Percentiles rank a stretch among this genome's conserved stretches.
phyloP scores from a whole-genome alignment of 2,329 filamentous ascomycete genomes.

The Ilyonectria destructans region DNA sequence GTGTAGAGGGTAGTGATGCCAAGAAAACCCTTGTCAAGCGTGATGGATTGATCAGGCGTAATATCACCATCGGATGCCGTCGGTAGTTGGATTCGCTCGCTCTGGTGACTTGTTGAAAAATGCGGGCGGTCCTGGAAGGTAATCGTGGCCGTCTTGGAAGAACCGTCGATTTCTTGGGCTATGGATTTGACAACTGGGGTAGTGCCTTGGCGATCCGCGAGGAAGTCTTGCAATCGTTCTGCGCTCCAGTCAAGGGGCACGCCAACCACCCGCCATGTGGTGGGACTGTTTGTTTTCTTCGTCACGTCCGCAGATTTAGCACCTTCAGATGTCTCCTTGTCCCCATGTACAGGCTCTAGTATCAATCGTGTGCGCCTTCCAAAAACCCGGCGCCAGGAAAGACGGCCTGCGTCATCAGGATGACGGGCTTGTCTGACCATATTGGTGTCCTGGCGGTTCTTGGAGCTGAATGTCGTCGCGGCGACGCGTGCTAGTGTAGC shows the following conservation, averaged over 20 bases:
- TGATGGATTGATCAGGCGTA: neutral
- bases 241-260: slow-evolving; percentile 16
- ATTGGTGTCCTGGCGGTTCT: too few species aligned
- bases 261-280: slow-evolving; percentile 1
- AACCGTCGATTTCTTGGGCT: slow-evolving; percentile 9
- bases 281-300: too few species aligned
- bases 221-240: neutral
- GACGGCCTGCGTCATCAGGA: too few species aligned
- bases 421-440: too few species aligned
- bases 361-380: too few species aligned
- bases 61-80: neutral
- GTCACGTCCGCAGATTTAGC: too few species aligned
- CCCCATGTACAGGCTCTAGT: too few species aligned
- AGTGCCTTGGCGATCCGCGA: neutral
- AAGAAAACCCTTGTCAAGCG: slow-evolving; percentile 19
- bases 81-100: neutral
- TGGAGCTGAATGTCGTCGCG: too few species aligned
- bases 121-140: slow-evolving; percentile 7
- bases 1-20: slow-evolving; percentile 24
- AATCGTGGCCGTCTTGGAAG: slow-evolving; percentile 12
- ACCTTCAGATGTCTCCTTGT: too few species aligned
- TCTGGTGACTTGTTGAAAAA: neutral
- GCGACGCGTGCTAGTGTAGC: too few species aligned
- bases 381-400: too few species aligned
- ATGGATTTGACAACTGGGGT: slow-evolving; percentile 10